phyloP scores from a whole-genome alignment of 805 yeast species.

The baker's yeast (Saccharomyces cerevisiae) region DNA sequence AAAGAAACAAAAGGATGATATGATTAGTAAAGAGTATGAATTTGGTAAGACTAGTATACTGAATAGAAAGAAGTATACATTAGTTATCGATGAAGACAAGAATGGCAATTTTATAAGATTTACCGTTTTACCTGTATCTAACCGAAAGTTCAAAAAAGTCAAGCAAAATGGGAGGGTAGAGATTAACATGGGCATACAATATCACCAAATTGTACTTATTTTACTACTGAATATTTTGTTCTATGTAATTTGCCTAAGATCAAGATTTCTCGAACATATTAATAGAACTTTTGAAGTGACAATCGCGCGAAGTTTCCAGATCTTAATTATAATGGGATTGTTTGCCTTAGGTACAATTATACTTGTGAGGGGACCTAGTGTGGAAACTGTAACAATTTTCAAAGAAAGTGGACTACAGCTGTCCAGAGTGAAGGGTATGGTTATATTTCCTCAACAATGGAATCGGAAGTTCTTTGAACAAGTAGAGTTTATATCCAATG shows the following conservation, averaged over 20 bases:
- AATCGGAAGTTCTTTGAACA: constrained; percentile 9
- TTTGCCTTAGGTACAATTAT: neutral
- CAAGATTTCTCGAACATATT: neutral
- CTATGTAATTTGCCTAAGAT: neutral
- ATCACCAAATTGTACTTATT: neutral
- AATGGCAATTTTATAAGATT: neutral
- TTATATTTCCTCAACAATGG: constrained; percentile 16
- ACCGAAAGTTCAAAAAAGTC: neutral
- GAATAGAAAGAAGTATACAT: neutral
- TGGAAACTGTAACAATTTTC: constrained; percentile 19
- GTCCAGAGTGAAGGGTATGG: constrained; percentile 14
- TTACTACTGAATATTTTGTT: neutral
- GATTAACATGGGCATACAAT: neutral
- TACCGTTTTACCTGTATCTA: neutral
- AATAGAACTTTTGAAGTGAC: neutral
- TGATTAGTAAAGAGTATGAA: neutral
- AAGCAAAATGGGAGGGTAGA: neutral
- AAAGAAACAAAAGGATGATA: neutral
- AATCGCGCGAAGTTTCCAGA: neutral
- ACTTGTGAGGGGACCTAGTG: constrained; percentile 12
- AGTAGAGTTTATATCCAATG: constrained; percentile 45
- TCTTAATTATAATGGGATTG: neutral
- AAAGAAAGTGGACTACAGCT: constrained; percentile 24
- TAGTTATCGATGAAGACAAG: neutral
- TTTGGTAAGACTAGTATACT: neutral